Conservation (phyloP, 805 yeast species). For the Wickerhamia fluorescens region DNA sequence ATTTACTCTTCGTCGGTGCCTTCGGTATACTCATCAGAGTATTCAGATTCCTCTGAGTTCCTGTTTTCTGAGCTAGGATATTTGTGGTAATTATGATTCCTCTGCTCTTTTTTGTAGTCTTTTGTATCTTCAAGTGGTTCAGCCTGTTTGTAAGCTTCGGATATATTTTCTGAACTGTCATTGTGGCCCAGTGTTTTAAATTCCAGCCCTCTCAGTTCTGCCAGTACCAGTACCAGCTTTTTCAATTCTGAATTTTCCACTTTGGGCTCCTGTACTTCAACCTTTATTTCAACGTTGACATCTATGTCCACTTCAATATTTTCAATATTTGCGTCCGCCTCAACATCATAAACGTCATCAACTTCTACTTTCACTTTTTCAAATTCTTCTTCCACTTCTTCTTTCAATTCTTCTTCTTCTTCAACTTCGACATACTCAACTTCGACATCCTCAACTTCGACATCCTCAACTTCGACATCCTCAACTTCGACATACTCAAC, state of each 20-base stretch:
- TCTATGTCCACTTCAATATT: not conserved
- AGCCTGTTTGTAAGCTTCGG: no score
- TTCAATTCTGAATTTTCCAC: not conserved
- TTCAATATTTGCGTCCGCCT: not conserved
- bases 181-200: not conserved
- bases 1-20: not conserved
- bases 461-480: not conserved
- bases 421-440: no score
- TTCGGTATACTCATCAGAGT: no score
- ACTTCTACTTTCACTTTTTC: slow-evolving; percentile 1
- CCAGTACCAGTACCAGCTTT: not conserved
- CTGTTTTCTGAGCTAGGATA: no score
- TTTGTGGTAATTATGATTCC: no score
- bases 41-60: no score
- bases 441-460: slow-evolving; percentile 1
- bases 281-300: slow-evolving; percentile 1
- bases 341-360: not conserved
- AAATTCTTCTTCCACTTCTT: not conserved
- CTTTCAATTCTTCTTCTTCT: not conserved
- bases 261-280: no score
- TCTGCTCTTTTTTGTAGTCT: no score
- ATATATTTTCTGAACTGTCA: no score
- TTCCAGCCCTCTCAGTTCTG: not conserved
- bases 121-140: no score
- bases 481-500: not conserved